Evolutionary conservation across 164 flowering plant genomes (phyloP), one percentile per base, ranked within the genome.

Genomic region (Umbellularia californica): DNA sequence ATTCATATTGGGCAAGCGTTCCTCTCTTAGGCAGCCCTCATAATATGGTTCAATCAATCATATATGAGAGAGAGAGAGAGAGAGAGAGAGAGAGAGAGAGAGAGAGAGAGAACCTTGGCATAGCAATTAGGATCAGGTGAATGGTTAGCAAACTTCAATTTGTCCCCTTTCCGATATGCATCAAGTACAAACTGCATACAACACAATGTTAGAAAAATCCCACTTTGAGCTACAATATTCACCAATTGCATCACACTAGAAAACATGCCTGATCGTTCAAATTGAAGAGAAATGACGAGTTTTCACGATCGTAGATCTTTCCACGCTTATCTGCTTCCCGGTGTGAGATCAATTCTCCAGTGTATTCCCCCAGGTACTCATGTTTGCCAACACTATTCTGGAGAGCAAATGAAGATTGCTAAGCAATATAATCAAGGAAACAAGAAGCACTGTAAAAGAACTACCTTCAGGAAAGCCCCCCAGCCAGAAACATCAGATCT

Each of bases 321-420:
- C 98, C 99, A 77, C 99, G 97, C 77, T 96, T 96, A 69, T 96
- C 99, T 68, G 99, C 99, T 85, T 96, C 99, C 77, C 94, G 84
- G 74, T 94, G 99, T 23, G 99, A 92, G 69, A 96, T 96, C 76
- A 96, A 78, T 80, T 96, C 99, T 51, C 99, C 99, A 65, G 98
- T 96, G 77, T 96, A 96, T 79, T 96, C 99, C 23, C 99, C 99
- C 63, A 96, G 88, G 83, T 91, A 96, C 79, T 94, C 99, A 81
- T 94, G 92, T 77, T 96, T 94, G 76, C 87, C 80, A 50, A 96
- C 99, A 69, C 87, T 84, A 88, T 91, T 96, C 99, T 96, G 97
- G n/a, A 86, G 70, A 74, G 20, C 19, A 30, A 15, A 5, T 19
- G 67, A 62, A 65, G 33, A 68, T 63, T 71, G 67, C 22, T 69